Percentiles rank a stretch among this genome's conserved stretches.
phyloP scores from a whole-genome alignment of 2,329 filamentous ascomycete species.

The Ceratocystis alfenasii region DNA sequence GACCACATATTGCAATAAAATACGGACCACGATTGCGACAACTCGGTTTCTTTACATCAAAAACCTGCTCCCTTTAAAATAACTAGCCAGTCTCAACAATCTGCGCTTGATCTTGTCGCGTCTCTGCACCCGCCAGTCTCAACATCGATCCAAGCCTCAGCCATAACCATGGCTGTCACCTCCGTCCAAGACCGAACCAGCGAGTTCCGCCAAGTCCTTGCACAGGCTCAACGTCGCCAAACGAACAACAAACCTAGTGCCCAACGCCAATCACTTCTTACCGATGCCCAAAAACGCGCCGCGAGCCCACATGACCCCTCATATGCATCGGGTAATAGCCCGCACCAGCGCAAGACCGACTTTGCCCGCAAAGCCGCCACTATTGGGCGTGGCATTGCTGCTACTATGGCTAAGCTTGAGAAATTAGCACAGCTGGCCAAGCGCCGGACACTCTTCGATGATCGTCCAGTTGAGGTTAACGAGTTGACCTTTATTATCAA shows the following conservation, averaged over 20 bases:
- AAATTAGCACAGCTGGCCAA: conserved; percentile 91
- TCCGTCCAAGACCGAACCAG: conserved; percentile 94
- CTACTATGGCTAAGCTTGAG: conserved; percentile 89
- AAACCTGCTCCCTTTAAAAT: neutral
- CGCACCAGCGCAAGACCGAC: conserved; percentile 55
- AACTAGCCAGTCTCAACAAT: neutral
- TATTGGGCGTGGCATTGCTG: conserved; percentile 81
- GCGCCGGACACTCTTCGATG: conserved; percentile 92
- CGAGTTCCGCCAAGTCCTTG: conserved; percentile 87
- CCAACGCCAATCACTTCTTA: conserved; percentile 70
- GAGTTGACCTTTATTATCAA: conserved; percentile 97
- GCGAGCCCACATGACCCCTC: conserved; percentile 34
- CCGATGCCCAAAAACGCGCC: conserved; percentile 56
- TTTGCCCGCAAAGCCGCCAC: conserved; percentile 86
- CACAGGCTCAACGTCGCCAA: conserved; percentile 70
- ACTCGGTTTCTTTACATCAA: neutral
- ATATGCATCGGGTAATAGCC: conserved; percentile 25
- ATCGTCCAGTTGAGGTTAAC: conserved; percentile 91
- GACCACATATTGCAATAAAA: neutral
- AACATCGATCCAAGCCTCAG: neutral
- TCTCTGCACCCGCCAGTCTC: neutral
- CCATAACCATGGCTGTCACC: conserved; percentile 44
- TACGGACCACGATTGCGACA: neutral
- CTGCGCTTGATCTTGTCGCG: neutral
- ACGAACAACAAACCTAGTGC: conserved; percentile 63